A percentile compares a stretch with the other conserved stretches of the same genome.
Conservation (phyloP, 2,329 filamentous ascomycete species). For the Fusarium sp. region DNA sequence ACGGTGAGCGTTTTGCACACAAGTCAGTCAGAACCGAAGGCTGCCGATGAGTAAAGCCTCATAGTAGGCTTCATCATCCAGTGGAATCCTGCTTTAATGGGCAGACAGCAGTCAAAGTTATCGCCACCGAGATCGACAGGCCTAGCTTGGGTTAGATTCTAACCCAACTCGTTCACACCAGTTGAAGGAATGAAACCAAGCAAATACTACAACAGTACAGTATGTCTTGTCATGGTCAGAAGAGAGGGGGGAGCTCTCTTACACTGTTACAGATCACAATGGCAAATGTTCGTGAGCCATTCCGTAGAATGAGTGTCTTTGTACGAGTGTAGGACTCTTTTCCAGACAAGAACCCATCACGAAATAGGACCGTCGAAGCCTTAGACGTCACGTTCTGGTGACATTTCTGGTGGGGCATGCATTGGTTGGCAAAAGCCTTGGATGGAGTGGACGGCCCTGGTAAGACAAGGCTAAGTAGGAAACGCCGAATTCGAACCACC, state of each 20-base stretch:
- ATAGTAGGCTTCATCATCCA: background rate
- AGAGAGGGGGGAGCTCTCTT: constrained; percentile 3
- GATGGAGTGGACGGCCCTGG: constrained; percentile 18
- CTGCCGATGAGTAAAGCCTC: background rate
- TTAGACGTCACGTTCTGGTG: constrained; percentile 29
- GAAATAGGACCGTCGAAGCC: constrained; percentile 2
- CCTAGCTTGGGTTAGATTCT: constrained; percentile 37
- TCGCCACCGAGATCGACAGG: constrained; percentile 48
- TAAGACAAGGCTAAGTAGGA: constrained; percentile 37
- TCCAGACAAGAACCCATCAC: background rate
- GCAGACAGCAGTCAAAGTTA: constrained; percentile 1
- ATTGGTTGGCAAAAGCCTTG: constrained; percentile 22
- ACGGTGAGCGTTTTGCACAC: background rate
- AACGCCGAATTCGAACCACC: constrained; percentile 25
- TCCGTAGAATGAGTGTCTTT: background rate
- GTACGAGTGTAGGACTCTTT: background rate
- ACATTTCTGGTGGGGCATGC: constrained; percentile 35
- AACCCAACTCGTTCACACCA: constrained; percentile 22
- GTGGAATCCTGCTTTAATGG: background rate
- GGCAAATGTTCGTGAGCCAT: background rate
- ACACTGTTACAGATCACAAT: background rate
- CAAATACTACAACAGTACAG: constrained; percentile 8
- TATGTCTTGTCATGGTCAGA: constrained; percentile 9
- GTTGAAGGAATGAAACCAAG: constrained; percentile 21
- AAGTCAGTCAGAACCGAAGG: background rate